Base-by-base conservation (phyloP, 2,329 filamentous ascomycete genomes). In the Akanthomyces lecanii region DNA sequence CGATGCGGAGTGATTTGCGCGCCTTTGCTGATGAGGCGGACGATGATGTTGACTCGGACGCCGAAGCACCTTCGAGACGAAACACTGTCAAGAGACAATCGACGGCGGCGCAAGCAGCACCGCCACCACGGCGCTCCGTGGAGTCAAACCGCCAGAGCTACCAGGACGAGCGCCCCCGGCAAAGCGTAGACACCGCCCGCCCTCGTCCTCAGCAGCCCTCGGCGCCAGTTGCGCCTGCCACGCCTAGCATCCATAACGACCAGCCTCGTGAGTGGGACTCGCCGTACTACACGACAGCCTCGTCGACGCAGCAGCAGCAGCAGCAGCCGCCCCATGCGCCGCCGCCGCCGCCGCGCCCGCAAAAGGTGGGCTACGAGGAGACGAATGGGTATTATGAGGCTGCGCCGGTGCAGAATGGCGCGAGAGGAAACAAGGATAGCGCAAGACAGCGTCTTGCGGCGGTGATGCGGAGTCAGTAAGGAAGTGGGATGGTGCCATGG, bases 1-100 rank as follows among this genome's bases (percentile, higher is more conserved):
- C 81, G 8, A 82, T 83, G 81, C 74, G 81, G 45, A 82, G 81
- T 66, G 81, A 83, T 64, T 67, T 83, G 21, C 73, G 81, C 6
- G 72, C 71, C 0, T 75, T 73, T 44, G 74, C 75, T 0, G 75
- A 77, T 44, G 76, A 78, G 16, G 67, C 69, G 1, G 72, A 74
- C 0, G 73, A 75, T 0, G 73, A 74, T 1, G 65, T 63, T 1
- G 66, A 63, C 0, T 71, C 70, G 3, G 74, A 76, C 14, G 72
- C 75, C 1, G 75, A 76, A 70, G 67, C 3, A 16, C 65, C 66
- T n/a, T 6, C 58, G 1, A 64, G 62, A 3, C 61, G 63, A 11
- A 65, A 63, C 28, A 59, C 66, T 10, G 65, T 42, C 3, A 54
- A 57, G 23, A 40, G 58, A n/a, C 63, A 64, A 42, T 47, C 64